Base-by-base conservation (phyloP, 495 filamentous ascomycete genomes). In the Penicillium parvum region DNA sequence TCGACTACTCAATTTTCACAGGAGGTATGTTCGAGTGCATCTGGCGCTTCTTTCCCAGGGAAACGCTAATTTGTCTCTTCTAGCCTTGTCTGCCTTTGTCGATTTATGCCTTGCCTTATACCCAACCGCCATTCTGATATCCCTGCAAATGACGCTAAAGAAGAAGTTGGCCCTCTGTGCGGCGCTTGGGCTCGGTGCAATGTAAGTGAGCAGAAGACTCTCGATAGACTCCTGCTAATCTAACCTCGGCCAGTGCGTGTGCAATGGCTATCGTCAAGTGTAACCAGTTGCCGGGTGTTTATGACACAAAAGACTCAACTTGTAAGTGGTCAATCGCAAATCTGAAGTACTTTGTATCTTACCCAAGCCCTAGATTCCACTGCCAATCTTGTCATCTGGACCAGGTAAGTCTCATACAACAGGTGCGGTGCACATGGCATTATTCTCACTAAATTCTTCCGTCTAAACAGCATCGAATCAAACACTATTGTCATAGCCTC, bases 401-500 rank as follows among this genome's bases (percentile, higher is more conserved):
- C 66, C 0, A 48, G 50, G 68, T 72, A 61, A 53, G 63, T 35
- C n/a, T n/a, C n/a, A n/a, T n/a, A n/a, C n/a, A n/a, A n/a, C n/a
- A n/a, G n/a, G 26, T 40, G 11, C 14, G 20, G 11, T 34, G 11
- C 18, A 26, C 15, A 2, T 45, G 15, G 38, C 3, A 23, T 21
- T 7, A 8, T 9, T 34, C 37, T 11, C 11, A 32, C 25, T 5
- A 33, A 17, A 25, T 14, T 23, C 42, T 15, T 4, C 8, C 12
- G 8, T 10, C 26, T n/a, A 8, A 12, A 50, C 33, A 72, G 68
- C 20, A 55, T 73, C 55, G 72, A 77, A 55, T 68, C 64, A 12
- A 68, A 66, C 51, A 58, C 63, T 19, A 57, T 75, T 43, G 71
- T 73, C 43, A 67, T 74, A 21, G 72, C 73, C 10, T 62, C 70